Base-by-base conservation (phyloP, 176 grass and related monocot species). In the Saccharum officinarum region DNA sequence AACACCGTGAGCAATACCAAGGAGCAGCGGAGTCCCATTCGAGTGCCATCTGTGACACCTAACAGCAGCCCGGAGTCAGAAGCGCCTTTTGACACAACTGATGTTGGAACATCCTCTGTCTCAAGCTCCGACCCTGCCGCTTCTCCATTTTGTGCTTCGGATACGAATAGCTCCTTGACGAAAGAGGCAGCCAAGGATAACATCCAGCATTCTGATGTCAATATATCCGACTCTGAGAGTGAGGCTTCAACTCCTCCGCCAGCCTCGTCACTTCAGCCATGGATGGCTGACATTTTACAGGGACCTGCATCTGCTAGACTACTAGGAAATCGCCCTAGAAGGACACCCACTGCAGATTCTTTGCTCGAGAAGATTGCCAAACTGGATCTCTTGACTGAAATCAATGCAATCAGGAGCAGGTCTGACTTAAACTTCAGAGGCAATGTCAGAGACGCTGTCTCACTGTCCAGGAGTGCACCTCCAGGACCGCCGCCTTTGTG, bases 401-500 rank as follows among this genome's bases (percentile, higher is more conserved):
- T 94, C 18, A 94, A 84, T 25, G 87, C 85, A 60, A 54, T 92
- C 14, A 92, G 87, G 70, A 92, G 80, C 80, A 88, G 91, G 67
- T 98, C 93, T 0, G 93, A 98, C 50, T 84, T 95, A 2, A 97
- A 91, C 59, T 94, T 93, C 69, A 92, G 91, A 83, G 94, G 93
- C 44, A 95, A 82, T 38, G 94, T 98, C 6, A 88, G 96, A n/a
- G 96, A 95, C 26, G 91, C 75, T 13, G 86, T 98, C 12, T 92
- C 93, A 6, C 60, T 98, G 34, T 90, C 88, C 7, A 85, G 91
- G 69, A 89, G 55, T 22, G 91, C 93, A 0, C 93, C 93, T n/a
- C 91, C 93, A 1, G 93, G 96, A n/a, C 93, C 96, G 4, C 96
- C 96, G 9, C 96, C 96, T 38, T 30, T 98, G 33, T 98, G 96